Base-by-base conservation (phyloP, 176 grass and related monocot genomes). In the Microstegium vimineum region DNA sequence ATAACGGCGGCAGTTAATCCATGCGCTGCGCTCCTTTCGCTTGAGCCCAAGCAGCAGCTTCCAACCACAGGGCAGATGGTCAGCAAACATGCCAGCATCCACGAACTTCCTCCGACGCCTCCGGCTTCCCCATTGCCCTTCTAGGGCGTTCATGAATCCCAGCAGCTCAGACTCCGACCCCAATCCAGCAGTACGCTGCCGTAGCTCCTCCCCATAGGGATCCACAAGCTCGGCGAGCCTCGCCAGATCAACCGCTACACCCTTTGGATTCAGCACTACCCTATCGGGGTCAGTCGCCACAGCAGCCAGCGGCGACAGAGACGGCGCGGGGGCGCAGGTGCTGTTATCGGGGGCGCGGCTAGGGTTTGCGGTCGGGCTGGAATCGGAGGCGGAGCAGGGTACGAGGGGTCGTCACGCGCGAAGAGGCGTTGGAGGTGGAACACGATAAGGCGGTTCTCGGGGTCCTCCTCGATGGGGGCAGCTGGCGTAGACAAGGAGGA, bases 101-200 rank as follows among this genome's bases (percentile, higher is more conserved):
- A 99, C 97, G 13, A 99, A 91, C 90, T 89, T 95, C 75, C 97
- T 91, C 66, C 89, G 89, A 22, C 91, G 89, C 37, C 97, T 85
- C 51, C 89, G 87, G 80, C 97, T 99, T 38, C 91, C 94, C 97
- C 97, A 99, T 32, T 96, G 91, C 49, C 97, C 97, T 81, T 96
- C 97, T 64, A 99, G 81, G 14, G 74, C 91, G 62, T 86, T 90
- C 91, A 99, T 88, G 80, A 87, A 99, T 30, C 67, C 89, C 40
- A 99, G 75, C 66, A 99, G 87, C 70, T 96, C 89, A 43, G 79
- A 71, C 66, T 99, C 97, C 0, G 83, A 75, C 36, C 38, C 88
- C 79, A 96, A 47, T 63, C 87, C 89, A 18, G 60, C 77, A 52
- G 97, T 94, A 59, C 83, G 86, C 70, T 82, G 86, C 28, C 70